Conservation (phyloP, 2,329 filamentous ascomycete species). For the Xylariaceae sp. region DNA sequence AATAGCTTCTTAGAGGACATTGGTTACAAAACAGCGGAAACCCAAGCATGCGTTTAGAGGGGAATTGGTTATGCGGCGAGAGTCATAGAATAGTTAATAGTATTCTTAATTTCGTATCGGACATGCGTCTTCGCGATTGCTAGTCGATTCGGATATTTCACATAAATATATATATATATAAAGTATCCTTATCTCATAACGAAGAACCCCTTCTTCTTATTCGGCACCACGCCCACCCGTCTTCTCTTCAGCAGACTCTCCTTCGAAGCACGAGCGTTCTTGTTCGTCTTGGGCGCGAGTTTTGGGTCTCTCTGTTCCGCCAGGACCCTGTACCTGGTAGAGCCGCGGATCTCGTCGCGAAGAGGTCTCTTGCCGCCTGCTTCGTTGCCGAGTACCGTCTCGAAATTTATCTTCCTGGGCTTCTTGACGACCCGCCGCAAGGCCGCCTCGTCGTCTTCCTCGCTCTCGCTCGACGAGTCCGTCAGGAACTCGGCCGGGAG, state of each 20-base stretch:
- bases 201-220: constrained; percentile 50
- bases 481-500: constrained; percentile 58
- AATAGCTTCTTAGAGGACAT: too few relatives aligned
- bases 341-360: constrained; percentile 53
- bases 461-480: constrained; percentile 46
- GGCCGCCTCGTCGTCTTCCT: constrained; percentile 25
- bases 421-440: constrained; percentile 32
- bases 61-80: too few relatives aligned
- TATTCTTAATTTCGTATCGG: too few relatives aligned
- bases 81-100: too few relatives aligned
- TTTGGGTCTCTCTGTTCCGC: constrained; percentile 47
- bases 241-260: constrained; percentile 50
- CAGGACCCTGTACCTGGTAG: constrained; percentile 57
- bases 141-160: background rate
- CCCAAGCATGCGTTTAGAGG: too few relatives aligned
- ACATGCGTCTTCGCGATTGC: background rate
- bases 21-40: too few relatives aligned
- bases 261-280: constrained; percentile 46
- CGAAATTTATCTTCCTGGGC: constrained; percentile 50
- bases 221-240: constrained; percentile 37
- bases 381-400: constrained; percentile 42
- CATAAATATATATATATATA: background rate
- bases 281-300: constrained; percentile 52
- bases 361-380: constrained; percentile 42
- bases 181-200: constrained; percentile 32